Base-by-base conservation (phyloP, 2,329 filamentous ascomycete species). In the Pyrenochaeta sp. region DNA sequence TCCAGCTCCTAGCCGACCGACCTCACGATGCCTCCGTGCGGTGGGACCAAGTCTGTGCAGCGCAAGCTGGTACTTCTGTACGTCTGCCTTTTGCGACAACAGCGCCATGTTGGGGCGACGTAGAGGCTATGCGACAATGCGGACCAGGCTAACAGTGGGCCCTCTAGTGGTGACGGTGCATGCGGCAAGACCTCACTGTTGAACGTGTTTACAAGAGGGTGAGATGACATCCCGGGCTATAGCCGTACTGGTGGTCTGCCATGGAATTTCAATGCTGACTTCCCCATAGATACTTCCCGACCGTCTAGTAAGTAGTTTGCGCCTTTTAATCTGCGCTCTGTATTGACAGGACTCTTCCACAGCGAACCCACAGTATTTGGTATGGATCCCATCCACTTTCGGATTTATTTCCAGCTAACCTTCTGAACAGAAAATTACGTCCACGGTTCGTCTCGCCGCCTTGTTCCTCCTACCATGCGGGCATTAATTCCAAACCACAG, bases 201-300 rank as follows among this genome's bases (percentile, higher is more conserved):
- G 64, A 99, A 99, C 72, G 94, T 99, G 72, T 99, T 99, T 77
- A 99, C 94, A 60, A 86, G 93, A 88, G 93, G 93, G 88, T 95
- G 77, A 62, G 84, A 77, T 40, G 61, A 75, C 40, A 31, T 19
- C 28, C 28, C 8, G 11, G 6, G 9, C n/a, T 46, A 18, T 11
- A 17, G 11, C 23, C 13, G 9, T 8, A 1, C 15, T 8, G 6
- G 23, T 4, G 8, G n/a, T n/a, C n/a, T n/a, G n/a, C n/a, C n/a
- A n/a, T n/a, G n/a, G n/a, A n/a, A n/a, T n/a, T n/a, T n/a, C 14
- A n/a, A 32, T 17, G 47, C 56, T 65, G 44, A 62, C 38, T 22
- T 19, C 35, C 27, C 32, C 44, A 18, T 49, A 93, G 90, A 54
- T 96, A 96, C 74, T 99, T 99, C 73, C 93, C 93, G 37, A 96